A percentile compares a stretch with the other conserved stretches of the same genome.
Evolutionary conservation across 1,284 basidiomycete genomes (phyloP).

Genomic region (Fomes fomentarius): DNA sequence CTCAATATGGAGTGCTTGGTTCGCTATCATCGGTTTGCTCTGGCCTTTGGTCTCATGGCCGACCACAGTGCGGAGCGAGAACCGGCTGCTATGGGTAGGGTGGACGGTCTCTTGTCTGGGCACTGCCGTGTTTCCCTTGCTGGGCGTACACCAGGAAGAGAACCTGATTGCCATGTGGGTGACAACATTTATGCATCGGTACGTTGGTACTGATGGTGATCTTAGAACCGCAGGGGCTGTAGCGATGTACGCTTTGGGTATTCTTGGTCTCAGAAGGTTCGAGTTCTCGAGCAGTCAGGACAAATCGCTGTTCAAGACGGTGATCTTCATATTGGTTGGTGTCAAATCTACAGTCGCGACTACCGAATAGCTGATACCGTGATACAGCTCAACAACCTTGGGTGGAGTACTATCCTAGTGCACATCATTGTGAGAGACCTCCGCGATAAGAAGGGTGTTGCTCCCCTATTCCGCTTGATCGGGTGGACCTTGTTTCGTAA

Average conservation of each 20-base stretch:
- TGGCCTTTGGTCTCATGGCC: conserved; percentile 70
- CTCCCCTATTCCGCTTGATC: conserved; percentile 13
- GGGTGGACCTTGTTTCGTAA: conserved; percentile 75
- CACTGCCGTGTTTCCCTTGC: conserved; percentile 71
- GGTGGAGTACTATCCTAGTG: conserved; percentile 17
- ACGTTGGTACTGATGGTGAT: not conserved
- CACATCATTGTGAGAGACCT: conserved; percentile 18
- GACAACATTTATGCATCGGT: not conserved
- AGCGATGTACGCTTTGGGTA: conserved; percentile 13
- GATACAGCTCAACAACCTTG: conserved; percentile 12
- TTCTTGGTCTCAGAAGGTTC: not conserved
- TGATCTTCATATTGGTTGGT: conserved; percentile 7
- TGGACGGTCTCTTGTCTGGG: conserved; percentile 62
- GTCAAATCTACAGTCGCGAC: not conserved
- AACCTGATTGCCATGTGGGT: conserved; percentile 62
- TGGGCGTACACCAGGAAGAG: conserved; percentile 78
- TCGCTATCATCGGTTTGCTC: conserved; percentile 61
- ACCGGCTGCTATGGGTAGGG: conserved; percentile 35
- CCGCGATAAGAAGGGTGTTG: conserved; percentile 17
- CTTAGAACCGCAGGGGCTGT: conserved; percentile 7
- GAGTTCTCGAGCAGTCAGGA: conserved; percentile 5
- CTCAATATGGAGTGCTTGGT: conserved; percentile 74
- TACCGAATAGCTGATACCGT: not conserved
- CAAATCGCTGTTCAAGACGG: conserved; percentile 4
- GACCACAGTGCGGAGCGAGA: conserved; percentile 30